Base-by-base conservation (phyloP, 2,329 filamentous ascomycete species). In the Xylariaceae sp. region DNA sequence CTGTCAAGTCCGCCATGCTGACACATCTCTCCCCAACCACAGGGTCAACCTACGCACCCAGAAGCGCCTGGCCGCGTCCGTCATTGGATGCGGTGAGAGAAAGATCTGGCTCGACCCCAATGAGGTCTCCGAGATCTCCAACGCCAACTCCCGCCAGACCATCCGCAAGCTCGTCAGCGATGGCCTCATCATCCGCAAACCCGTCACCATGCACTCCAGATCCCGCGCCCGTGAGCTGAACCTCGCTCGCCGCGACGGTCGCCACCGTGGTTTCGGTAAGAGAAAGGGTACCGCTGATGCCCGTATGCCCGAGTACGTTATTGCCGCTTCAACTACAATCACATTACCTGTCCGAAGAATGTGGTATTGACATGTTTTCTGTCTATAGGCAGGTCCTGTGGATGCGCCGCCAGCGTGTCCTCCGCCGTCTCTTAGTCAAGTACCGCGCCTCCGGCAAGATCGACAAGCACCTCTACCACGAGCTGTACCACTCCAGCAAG, bases 81-180 rank as follows among this genome's bases (percentile, higher is more conserved):
- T 99, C 77, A 89, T 96, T 76, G 90, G 90, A 84, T 95, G 90
- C 82, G 94, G 94, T 76, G 87, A 99, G 89, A 89, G 92, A 86
- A 99, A 99, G 89, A 95, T 99, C 81, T 99, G 94, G 94, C 91
- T 99, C 75, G 94, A 99, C 80, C 94, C 94, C 77, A 97, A 95
- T 77, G 94, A 99, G 83, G 85, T 91, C 80, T 94, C 80, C 83
- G 94, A 99, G 81, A 99, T 99, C 82, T 90, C 89, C 82, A 97
- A 96, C 79, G 94, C 94, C 87, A 99, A 99, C 89, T 97, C 92
- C 71, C 92, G 94, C 72, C 92, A 97, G 83, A 96, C 92, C 68
- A 87, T 99, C 86, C 92, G 95, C 83, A 99, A 99, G 85, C 89
- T 99, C 77, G 86, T 97, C 74, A 82, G 88, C 79, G 95, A 99